Evolutionary conservation across 2,329 filamentous ascomycete species (phyloP), one percentile per base, ranked within the genome.

Genomic region (Claviceps purpurea): DNA sequence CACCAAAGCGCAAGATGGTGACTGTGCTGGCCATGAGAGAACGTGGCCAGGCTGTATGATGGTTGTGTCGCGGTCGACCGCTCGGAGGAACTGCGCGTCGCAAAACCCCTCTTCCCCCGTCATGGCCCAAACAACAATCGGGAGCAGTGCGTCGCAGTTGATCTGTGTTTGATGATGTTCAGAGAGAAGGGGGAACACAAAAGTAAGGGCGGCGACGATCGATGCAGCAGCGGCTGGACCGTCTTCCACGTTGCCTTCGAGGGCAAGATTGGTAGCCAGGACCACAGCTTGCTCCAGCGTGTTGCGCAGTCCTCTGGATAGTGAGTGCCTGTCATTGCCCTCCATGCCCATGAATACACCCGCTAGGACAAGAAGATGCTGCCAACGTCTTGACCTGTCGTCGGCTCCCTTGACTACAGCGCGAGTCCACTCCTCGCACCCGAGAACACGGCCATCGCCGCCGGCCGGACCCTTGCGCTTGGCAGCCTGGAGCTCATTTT

Each of bases 261-360:
- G 67, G 0, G 88, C 83, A n/a, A 93, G 70, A 60, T 93, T 91
- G 1, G 82, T 74, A 10, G 89, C 87, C 37, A 77, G 81, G 8
- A 88, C 82, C 38, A 95, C 76, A 2, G 86, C 87, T 18, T 75
- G 73, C 62, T 91, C 85, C 0, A 95, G 71, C 43, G 79, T 87
- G 38, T 72, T 76, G 46, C 83, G 76, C 64, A 91, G 73, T 49
- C 74, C 67, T 37, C 73, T 68, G 5, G 83, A 79, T n/a, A 89
- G 66, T n/a, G 79, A 78, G 54, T 77, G 75, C 46, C 81, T 70
- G 42, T 82, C 77, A 55, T 79, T 74, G 16, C 76, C 73, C 57
- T 86, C 84, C 62, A 90, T 84, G 8, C 87, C 89, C 62, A 91
- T 77, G 53, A 95, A 68, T 22, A 95, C 71, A 3, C 89, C 90